phyloP scores from a whole-genome alignment of 2,329 filamentous ascomycete species.

The Penicillium sp. region DNA sequence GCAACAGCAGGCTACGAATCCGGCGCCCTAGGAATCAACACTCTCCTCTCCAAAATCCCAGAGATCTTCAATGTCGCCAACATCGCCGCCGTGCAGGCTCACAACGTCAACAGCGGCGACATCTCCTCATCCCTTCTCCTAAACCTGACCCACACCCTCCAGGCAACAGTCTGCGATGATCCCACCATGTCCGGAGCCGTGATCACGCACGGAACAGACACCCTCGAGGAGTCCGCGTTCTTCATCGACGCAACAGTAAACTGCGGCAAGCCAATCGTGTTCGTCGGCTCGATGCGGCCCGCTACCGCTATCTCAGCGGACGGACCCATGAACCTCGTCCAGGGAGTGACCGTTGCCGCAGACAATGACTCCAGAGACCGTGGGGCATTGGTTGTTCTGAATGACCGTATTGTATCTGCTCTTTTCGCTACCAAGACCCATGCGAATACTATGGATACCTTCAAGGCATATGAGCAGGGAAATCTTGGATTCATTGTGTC shows the following conservation, averaged over 20 bases:
- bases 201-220: slow-evolving; percentile 59
- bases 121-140: slow-evolving; percentile 21
- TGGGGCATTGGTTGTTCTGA: slow-evolving; percentile 53
- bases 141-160: slow-evolving; percentile 16
- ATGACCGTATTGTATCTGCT: slow-evolving; percentile 52
- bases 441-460: slow-evolving; percentile 56
- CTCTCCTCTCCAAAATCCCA: slow-evolving; percentile 22
- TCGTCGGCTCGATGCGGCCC: slow-evolving; percentile 56
- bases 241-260: slow-evolving; percentile 53
- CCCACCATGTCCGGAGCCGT: slow-evolving; percentile 8
- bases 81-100: slow-evolving; percentile 21
- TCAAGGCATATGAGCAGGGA: slow-evolving; percentile 50
- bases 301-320: slow-evolving; percentile 56
- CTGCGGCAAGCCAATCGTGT: slow-evolving; percentile 51
- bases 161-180: slow-evolving; percentile 6
- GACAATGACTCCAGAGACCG: slow-evolving; percentile 41
- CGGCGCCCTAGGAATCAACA: slow-evolving; percentile 18
- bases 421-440: slow-evolving; percentile 56
- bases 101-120: slow-evolving; percentile 24
- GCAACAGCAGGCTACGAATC: slow-evolving; percentile 23
- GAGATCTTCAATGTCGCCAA: slow-evolving; percentile 23
- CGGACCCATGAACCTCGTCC: slow-evolving; percentile 54
- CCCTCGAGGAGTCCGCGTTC: slow-evolving; percentile 56
- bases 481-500: slow-evolving; percentile 52
- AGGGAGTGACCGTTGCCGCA: slow-evolving; percentile 51